phyloP scores from a whole-genome alignment of 805 yeast genomes.

The Wickerhamomyces bovis region DNA sequence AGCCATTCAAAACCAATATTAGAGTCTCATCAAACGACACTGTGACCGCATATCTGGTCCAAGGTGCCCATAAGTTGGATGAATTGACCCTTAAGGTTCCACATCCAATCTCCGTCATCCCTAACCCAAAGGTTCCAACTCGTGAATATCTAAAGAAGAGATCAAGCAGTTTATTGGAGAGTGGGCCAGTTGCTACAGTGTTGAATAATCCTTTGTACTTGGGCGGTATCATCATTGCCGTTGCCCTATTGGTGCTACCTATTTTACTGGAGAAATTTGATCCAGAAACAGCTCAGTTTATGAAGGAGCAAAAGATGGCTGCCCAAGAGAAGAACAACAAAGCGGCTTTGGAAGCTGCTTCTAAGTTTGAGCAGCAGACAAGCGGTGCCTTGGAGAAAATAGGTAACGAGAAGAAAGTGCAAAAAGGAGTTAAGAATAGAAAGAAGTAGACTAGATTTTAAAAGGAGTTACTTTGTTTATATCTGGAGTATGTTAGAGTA shows the following conservation, averaged over 20 bases:
- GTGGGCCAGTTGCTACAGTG: slow-evolving; percentile 33
- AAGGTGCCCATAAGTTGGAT: slow-evolving; percentile 9
- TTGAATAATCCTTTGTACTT: slow-evolving; percentile 33
- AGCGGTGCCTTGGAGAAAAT: background rate
- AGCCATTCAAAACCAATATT: slow-evolving; percentile 19
- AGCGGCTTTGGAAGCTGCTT: slow-evolving; percentile 5
- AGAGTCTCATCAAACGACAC: slow-evolving; percentile 10
- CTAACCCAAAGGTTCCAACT: slow-evolving; percentile 25
- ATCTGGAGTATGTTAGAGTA: too few relatives aligned
- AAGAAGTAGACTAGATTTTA: background rate
- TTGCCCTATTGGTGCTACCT: slow-evolving; percentile 27
- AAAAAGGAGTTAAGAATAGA: background rate
- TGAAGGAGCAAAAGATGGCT: slow-evolving; percentile 25
- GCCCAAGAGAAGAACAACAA: slow-evolving; percentile 1
- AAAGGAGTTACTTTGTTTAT: too few relatives aligned
- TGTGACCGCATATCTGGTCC: slow-evolving; percentile 10
- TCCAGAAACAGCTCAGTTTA: slow-evolving; percentile 32
- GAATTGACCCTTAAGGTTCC: slow-evolving; percentile 4
- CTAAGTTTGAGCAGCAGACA: background rate
- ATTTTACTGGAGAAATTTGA: slow-evolving; percentile 33
- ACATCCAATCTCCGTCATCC: slow-evolving; percentile 20
- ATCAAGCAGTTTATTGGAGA: slow-evolving; percentile 26
- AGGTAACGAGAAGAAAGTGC: background rate
- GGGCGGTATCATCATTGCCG: slow-evolving; percentile 24
- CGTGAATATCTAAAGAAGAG: slow-evolving; percentile 30